Conservation (phyloP, 225 moss, liverwort and hornwort genomes). For the Climacium dendroides region DNA sequence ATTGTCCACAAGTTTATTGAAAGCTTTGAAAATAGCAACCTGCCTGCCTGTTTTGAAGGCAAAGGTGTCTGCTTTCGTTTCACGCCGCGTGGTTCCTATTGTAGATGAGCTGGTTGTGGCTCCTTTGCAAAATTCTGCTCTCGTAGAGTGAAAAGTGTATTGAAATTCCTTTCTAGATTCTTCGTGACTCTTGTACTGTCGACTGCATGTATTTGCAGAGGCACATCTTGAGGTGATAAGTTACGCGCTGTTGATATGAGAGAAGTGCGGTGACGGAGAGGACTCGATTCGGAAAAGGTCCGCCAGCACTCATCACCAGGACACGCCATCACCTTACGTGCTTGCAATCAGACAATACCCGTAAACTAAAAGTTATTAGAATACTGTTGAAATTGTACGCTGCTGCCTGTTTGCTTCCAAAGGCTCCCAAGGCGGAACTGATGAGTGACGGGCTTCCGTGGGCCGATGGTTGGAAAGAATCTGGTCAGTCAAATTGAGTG, state of each 20-base stretch:
- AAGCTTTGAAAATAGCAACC: background rate
- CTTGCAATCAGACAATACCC: background rate
- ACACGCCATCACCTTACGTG: background rate
- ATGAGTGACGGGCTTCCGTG: background rate
- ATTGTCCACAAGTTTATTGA: background rate
- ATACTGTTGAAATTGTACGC: background rate
- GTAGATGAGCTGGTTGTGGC: background rate
- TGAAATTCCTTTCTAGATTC: background rate
- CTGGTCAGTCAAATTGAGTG: background rate
- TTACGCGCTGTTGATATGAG: background rate
- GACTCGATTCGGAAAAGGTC: background rate
- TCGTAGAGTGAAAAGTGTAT: too few relatives aligned
- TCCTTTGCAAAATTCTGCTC: background rate
- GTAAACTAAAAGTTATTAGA: background rate
- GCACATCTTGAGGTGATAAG: background rate
- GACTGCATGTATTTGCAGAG: background rate
- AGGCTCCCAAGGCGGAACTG: background rate
- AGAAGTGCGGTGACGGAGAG: background rate
- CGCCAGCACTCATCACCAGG: background rate
- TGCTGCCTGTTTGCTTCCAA: background rate
- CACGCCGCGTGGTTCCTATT: background rate
- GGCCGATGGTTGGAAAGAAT: background rate
- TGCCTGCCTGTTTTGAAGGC: background rate
- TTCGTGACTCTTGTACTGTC: background rate
- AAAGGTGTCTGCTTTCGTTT: background rate